These are phyloP conservation scores for Penicillium sp. DNA, from an alignment of 2,329 filamentous ascomycete species.

Conservation along the genomic window DNA sequence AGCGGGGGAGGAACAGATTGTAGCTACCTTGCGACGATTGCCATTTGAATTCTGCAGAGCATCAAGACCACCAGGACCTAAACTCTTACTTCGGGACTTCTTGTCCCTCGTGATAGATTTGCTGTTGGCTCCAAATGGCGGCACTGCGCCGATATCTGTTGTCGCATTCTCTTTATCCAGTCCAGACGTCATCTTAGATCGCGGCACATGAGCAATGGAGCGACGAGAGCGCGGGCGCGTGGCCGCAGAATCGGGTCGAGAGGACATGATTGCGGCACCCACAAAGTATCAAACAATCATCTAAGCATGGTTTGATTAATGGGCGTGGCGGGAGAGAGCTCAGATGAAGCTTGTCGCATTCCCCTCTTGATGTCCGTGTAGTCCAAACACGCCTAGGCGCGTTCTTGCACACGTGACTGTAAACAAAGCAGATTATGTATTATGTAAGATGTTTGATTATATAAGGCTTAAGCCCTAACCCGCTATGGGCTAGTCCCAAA, in stretches of 20 bases:
- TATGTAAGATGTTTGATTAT: not conserved
- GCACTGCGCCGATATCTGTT: conserved; percentile 59
- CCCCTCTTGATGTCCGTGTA: conserved; percentile 9
- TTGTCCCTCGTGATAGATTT: conserved; percentile 47
- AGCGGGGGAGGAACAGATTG: not conserved
- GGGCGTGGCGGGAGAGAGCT: not conserved
- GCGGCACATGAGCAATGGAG: conserved; percentile 66
- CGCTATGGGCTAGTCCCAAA: conserved; percentile 31
- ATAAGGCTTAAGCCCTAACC: conserved; percentile 38
- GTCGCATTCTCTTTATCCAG: conserved; percentile 79
- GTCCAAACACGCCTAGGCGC: conserved; percentile 25
- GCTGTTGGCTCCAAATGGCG: conserved; percentile 23
- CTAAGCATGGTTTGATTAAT: conserved; percentile 7
- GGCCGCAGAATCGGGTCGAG: conserved; percentile 36
- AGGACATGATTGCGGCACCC: conserved; percentile 29
- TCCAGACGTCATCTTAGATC: conserved; percentile 46
- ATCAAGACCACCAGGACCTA: conserved; percentile 88
- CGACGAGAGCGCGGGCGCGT: conserved; percentile 57
- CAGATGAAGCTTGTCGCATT: conserved; percentile 9
- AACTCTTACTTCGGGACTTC: conserved; percentile 91
- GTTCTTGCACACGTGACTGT: conserved; percentile 36
- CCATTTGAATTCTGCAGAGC: conserved; percentile 72
- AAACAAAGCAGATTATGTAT: conserved; percentile 37
- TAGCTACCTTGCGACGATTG: conserved; percentile 74
- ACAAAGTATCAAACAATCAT: conserved; percentile 8